Evolutionary conservation across 2,329 filamentous ascomycete genomes (phyloP).

Genomic region (Claviceps pazoutovae): DNA sequence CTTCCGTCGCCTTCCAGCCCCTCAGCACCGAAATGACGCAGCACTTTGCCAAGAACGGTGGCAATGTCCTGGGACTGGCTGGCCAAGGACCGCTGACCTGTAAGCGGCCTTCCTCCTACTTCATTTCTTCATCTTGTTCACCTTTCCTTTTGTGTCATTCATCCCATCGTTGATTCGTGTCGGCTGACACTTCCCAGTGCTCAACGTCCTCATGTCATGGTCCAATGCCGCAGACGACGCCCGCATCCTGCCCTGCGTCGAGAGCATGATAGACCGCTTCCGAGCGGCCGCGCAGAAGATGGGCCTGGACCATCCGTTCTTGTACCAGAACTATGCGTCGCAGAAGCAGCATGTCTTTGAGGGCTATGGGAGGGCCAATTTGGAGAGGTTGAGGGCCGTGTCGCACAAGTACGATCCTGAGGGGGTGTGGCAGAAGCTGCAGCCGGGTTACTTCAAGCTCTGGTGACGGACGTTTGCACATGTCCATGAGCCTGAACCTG

Average conservation of each 20-base stretch:
- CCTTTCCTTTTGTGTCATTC: background rate
- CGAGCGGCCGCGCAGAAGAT: conserved; percentile 8
- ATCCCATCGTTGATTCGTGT: background rate
- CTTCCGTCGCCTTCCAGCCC: conserved; percentile 23
- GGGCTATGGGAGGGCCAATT: conserved; percentile 26
- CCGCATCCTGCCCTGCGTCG: background rate
- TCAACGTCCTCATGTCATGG: background rate
- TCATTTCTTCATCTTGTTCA: background rate
- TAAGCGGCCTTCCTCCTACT: background rate
- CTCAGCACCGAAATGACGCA: conserved; percentile 24
- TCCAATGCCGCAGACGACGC: conserved; percentile 7
- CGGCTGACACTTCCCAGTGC: background rate
- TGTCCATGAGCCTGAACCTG: too few species aligned
- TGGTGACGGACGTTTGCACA: background rate
- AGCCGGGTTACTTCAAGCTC: conserved; percentile 27
- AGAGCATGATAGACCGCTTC: conserved; percentile 9
- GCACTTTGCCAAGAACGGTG: conserved; percentile 20
- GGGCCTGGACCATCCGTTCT: conserved; percentile 20
- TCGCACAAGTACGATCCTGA: conserved; percentile 24
- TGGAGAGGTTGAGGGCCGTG: conserved; percentile 17
- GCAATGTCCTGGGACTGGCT: conserved; percentile 18
- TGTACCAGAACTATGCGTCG: conserved; percentile 34
- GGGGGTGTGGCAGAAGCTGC: conserved; percentile 21
- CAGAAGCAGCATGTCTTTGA: conserved; percentile 25
- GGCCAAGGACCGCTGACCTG: conserved; percentile 12